These are phyloP conservation scores for Umbelopsis sp. DNA, from an alignment of 192 early-diverging fungal species.

Conservation along the genomic window DNA sequence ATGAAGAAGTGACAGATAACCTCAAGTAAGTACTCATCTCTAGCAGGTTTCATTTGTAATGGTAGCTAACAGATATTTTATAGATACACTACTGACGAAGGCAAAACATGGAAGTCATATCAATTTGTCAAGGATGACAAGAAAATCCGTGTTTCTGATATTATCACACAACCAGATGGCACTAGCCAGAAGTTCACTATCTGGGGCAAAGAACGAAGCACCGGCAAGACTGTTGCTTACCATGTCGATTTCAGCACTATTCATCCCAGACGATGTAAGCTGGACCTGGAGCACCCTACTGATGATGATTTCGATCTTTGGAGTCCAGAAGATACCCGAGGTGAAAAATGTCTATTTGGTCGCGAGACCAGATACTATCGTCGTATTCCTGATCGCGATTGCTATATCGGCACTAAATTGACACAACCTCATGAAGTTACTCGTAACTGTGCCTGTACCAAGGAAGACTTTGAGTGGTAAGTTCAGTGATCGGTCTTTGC, in stretches of 20 bases:
- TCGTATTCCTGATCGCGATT: constrained; percentile 63
- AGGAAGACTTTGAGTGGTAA: constrained; percentile 84
- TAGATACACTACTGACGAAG: constrained; percentile 78
- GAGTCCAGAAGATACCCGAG: constrained; percentile 52
- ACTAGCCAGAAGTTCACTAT: constrained; percentile 81
- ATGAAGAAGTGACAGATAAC: constrained; percentile 69
- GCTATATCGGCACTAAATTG: constrained; percentile 77
- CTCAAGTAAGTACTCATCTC: constrained; percentile 44
- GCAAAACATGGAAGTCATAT: constrained; percentile 62
- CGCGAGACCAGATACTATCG: constrained; percentile 70
- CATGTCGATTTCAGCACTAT: constrained; percentile 52
- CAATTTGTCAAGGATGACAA: constrained; percentile 45
- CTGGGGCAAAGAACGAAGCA: constrained; percentile 58
- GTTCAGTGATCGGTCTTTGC: background rate
- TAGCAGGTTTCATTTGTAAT: background rate
- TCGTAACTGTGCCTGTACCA: constrained; percentile 73
- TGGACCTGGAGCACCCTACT: constrained; percentile 42
- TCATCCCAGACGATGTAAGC: constrained; percentile 37
- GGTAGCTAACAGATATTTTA: background rate
- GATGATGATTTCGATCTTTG: constrained; percentile 76
- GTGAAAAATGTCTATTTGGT: constrained; percentile 66
- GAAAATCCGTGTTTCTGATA: constrained; percentile 57
- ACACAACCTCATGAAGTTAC: constrained; percentile 54
- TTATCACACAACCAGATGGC: constrained; percentile 72
- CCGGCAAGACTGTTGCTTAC: constrained; percentile 42